Percentiles rank a stretch among this genome's conserved stretches.
phyloP scores from a whole-genome alignment of 768 basidiomycete genomes.

The Hygrophoropsis aurantiaca region DNA sequence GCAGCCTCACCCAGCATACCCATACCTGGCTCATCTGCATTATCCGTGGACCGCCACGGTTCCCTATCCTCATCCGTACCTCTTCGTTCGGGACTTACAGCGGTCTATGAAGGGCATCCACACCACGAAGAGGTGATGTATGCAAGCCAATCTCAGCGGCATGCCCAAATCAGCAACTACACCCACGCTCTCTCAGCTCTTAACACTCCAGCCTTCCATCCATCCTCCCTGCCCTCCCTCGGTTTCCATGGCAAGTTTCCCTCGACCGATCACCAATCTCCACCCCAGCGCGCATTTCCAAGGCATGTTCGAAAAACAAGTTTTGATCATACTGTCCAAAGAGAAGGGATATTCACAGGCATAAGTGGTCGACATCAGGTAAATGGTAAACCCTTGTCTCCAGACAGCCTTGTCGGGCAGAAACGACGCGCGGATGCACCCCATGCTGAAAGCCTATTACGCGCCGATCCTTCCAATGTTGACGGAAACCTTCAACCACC shows the following conservation, averaged over 20 bases:
- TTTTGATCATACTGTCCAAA: slow-evolving; percentile 88
- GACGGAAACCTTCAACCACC: slow-evolving; percentile 34
- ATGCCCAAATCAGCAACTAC: slow-evolving; percentile 31
- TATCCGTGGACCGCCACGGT: slow-evolving; percentile 48
- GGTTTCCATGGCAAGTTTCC: slow-evolving; percentile 57
- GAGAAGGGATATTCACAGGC: slow-evolving; percentile 58
- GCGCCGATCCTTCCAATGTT: slow-evolving; percentile 70
- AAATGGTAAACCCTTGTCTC: slow-evolving; percentile 70
- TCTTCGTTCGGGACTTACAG: slow-evolving; percentile 37
- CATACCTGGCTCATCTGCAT: slow-evolving; percentile 42
- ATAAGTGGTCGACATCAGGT: slow-evolving; percentile 76
- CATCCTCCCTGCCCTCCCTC: slow-evolving; percentile 73
- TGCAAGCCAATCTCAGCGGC: slow-evolving; percentile 33
- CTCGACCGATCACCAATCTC: slow-evolving; percentile 29
- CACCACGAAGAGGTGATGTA: slow-evolving; percentile 36
- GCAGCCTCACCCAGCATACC: slow-evolving; percentile 31
- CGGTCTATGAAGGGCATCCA: slow-evolving; percentile 45
- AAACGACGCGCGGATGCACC: slow-evolving; percentile 84
- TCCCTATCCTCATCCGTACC: slow-evolving; percentile 40
- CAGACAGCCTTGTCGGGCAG: slow-evolving; percentile 63
- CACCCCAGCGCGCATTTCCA: slow-evolving; percentile 62
- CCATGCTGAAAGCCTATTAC: slow-evolving; percentile 75
- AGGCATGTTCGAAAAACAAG: slow-evolving; percentile 91
- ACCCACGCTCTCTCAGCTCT: slow-evolving; percentile 40
- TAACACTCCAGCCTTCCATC: slow-evolving; percentile 53